Percentiles rank a stretch among this genome's conserved stretches.
phyloP scores from a whole-genome alignment of 345 rosid genomes.

The Passiflora organensis region DNA sequence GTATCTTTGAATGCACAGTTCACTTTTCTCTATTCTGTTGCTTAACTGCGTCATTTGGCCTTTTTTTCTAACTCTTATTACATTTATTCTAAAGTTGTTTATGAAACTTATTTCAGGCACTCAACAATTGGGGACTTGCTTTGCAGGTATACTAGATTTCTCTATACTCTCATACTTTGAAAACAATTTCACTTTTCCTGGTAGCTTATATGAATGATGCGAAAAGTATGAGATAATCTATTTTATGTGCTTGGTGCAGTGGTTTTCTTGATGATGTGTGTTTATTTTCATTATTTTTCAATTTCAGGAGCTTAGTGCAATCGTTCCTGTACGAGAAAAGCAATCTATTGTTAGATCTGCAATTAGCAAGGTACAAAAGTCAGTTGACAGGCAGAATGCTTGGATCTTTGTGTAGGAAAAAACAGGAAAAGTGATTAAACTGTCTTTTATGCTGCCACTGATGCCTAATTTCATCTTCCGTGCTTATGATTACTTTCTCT shows the following conservation, averaged over 20 bases:
- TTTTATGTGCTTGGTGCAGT: background rate
- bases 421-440: constrained; percentile 21
- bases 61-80: background rate
- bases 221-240: background rate
- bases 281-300: constrained; percentile 10
- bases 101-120: constrained; percentile 57
- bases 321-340: constrained; percentile 92
- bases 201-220: background rate
- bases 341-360: constrained; percentile 88
- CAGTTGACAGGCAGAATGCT: constrained; percentile 25
- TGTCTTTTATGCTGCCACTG: constrained; percentile 18
- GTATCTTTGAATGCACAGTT: constrained; percentile 30
- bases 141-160: constrained; percentile 56
- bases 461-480: constrained; percentile 10
- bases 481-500: constrained; percentile 13
- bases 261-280: constrained; percentile 6
- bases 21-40: too few relatives aligned
- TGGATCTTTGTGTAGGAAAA: constrained; percentile 22
- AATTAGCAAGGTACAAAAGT: constrained; percentile 75
- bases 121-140: constrained; percentile 98
- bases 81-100: constrained; percentile 10
- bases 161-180: background rate
- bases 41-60: constrained; percentile 1
- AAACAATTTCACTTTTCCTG: background rate
- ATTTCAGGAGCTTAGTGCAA: constrained; percentile 88